phyloP scores from a whole-genome alignment of 768 basidiomycete genomes.

The Rhizopogon rudus region DNA sequence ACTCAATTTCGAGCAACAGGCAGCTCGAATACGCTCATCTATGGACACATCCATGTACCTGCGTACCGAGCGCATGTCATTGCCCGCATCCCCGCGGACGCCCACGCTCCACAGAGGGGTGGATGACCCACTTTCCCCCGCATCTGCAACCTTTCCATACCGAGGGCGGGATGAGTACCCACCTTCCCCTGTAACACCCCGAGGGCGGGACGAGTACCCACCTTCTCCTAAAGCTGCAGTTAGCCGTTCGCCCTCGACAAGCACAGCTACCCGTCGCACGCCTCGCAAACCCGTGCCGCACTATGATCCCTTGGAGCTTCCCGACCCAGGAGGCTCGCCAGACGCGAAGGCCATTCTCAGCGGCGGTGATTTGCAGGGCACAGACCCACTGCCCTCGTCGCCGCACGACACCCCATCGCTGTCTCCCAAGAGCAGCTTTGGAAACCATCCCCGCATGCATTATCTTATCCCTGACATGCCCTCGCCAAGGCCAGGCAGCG shows the following conservation, averaged over 20 bases:
- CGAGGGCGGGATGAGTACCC: constrained; percentile 26
- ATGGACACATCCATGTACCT: constrained; percentile 23
- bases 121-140: constrained; percentile 4
- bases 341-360: constrained; percentile 20
- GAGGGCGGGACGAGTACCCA: constrained; percentile 25
- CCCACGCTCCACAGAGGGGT: constrained; percentile 7
- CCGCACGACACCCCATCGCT: constrained; percentile 16
- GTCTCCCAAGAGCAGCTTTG: constrained; percentile 41
- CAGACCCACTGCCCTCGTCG: background rate
- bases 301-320: constrained; percentile 34
- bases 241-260: constrained; percentile 24
- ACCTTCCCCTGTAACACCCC: constrained; percentile 11
- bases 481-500: constrained; percentile 22
- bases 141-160: constrained; percentile 14
- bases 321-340: constrained; percentile 5
- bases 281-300: constrained; percentile 56
- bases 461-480: constrained; percentile 62
- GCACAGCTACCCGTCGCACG: constrained; percentile 25
- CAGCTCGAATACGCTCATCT: constrained; percentile 26
- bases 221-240: constrained; percentile 12
- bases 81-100: constrained; percentile 18
- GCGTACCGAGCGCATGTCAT: constrained; percentile 25
- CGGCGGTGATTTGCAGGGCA: constrained; percentile 20
- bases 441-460: constrained; percentile 42
- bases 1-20: constrained; percentile 23